These are phyloP conservation scores for Aspergillus transmontanensis DNA, from an alignment of 2,329 filamentous ascomycete species.

Conservation along the genomic window DNA sequence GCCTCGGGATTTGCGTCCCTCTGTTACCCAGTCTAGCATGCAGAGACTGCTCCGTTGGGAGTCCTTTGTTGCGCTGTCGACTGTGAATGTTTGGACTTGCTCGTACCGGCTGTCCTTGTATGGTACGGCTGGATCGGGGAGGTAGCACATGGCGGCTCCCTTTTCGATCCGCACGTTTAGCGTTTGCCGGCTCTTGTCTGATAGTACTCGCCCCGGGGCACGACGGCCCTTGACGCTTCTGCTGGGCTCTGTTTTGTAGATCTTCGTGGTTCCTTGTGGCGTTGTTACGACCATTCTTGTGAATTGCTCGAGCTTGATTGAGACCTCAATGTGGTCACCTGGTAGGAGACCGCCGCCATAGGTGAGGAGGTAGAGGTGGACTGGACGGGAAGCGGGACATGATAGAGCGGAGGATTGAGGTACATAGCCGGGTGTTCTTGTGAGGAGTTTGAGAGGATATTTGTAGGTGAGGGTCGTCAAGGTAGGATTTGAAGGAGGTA, in stretches of 20 bases:
- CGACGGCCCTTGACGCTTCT: constrained; percentile 28
- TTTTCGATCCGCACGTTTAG: constrained; percentile 52
- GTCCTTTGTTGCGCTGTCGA: constrained; percentile 47
- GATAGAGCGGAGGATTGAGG: constrained; percentile 48
- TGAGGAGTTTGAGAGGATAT: constrained; percentile 92
- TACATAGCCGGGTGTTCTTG: constrained; percentile 68
- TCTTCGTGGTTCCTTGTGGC: constrained; percentile 82
- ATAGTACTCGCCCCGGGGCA: constrained; percentile 38
- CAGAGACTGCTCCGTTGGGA: constrained; percentile 63
- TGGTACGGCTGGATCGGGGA: constrained; percentile 92
- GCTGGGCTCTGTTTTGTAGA: constrained; percentile 73
- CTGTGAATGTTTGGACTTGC: constrained; percentile 77
- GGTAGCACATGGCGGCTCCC: constrained; percentile 59
- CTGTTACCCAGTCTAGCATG: constrained; percentile 90
- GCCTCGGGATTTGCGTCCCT: constrained; percentile 79
- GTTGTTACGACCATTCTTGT: constrained; percentile 67
- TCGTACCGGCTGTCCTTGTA: constrained; percentile 82
- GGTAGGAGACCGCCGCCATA: constrained; percentile 93
- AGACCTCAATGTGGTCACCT: constrained; percentile 78
- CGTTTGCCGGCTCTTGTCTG: constrained; percentile 50
- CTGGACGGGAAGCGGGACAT: constrained; percentile 52
- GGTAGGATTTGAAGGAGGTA: constrained; percentile 71
- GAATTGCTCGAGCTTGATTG: constrained; percentile 63
- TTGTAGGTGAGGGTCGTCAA: constrained; percentile 80
- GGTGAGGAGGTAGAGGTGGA: constrained; percentile 85